phyloP scores from a whole-genome alignment of 2,329 filamentous ascomycete species.

The Aspergillus thermomutatus region DNA sequence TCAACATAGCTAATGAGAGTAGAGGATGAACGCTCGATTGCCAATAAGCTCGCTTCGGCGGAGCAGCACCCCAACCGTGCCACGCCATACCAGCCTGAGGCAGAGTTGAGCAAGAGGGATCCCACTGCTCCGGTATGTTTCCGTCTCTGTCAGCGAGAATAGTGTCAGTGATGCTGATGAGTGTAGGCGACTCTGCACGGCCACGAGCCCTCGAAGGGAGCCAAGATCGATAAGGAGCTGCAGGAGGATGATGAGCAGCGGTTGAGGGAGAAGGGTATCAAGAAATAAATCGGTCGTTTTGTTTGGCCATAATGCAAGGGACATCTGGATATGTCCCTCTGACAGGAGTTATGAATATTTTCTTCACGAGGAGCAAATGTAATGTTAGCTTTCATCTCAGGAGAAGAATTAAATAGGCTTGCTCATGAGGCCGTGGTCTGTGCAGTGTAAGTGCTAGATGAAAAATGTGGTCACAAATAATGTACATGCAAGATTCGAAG shows the following conservation, averaged over 20 bases:
- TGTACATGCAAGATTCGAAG: slow-evolving; percentile 1
- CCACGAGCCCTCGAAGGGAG: slow-evolving; percentile 46
- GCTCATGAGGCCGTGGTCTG: background rate
- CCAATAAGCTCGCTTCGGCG: slow-evolving; percentile 41
- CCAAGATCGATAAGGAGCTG: slow-evolving; percentile 45
- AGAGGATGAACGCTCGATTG: slow-evolving; percentile 46
- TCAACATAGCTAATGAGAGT: background rate
- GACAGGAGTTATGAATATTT: background rate
- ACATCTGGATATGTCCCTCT: slow-evolving; percentile 6
- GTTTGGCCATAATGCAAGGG: background rate
- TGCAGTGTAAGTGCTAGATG: background rate
- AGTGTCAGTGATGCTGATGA: background rate
- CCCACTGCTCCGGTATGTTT: slow-evolving; percentile 40
- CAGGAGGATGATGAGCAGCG: slow-evolving; percentile 43
- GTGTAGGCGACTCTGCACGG: slow-evolving; percentile 45
- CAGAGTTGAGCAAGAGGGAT: slow-evolving; percentile 39
- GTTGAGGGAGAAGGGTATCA: slow-evolving; percentile 43
- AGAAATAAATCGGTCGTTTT: slow-evolving; percentile 21
- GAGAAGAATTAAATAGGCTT: background rate
- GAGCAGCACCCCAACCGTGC: slow-evolving; percentile 28
- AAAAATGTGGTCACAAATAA: background rate
- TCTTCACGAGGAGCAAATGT: background rate
- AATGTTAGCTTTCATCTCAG: background rate
- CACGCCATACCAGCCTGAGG: slow-evolving; percentile 30
- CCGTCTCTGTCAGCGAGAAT: background rate